phyloP scores from a whole-genome alignment of 495 filamentous ascomycete genomes.

The Tirmania nivea region DNA sequence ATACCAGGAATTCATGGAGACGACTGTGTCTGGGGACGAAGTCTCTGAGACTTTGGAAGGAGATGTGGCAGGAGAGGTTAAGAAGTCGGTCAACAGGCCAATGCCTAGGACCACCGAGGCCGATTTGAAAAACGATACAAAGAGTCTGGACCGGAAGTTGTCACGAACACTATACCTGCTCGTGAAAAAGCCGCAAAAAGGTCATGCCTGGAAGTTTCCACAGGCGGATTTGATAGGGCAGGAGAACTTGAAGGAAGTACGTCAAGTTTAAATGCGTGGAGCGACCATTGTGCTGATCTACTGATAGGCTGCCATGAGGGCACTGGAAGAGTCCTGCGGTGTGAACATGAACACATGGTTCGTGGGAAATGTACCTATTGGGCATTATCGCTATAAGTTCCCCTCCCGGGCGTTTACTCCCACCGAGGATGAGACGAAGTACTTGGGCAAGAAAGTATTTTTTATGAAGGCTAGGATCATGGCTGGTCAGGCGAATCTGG shows the following conservation, averaged over 20 bases:
- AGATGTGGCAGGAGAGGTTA: constrained; percentile 25
- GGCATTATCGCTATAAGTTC: constrained; percentile 41
- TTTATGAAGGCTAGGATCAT: constrained; percentile 91
- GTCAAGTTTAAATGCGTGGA: constrained; percentile 15
- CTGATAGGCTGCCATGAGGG: constrained; percentile 57
- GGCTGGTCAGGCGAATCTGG: constrained; percentile 78
- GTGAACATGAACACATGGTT: constrained; percentile 99
- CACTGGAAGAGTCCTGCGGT: constrained; percentile 53
- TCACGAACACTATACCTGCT: constrained; percentile 68
- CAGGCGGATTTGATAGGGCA: constrained; percentile 36
- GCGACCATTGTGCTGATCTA: not conserved
- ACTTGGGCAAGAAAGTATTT: constrained; percentile 59
- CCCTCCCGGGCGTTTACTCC: constrained; percentile 19
- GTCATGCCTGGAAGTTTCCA: constrained; percentile 51
- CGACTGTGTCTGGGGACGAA: constrained; percentile 49
- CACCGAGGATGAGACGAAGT: constrained; percentile 5
- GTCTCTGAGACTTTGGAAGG: constrained; percentile 35
- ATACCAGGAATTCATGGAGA: constrained; percentile 30
- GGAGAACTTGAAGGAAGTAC: constrained; percentile 63
- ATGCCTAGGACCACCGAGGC: constrained; percentile 54
- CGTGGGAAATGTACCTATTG: constrained; percentile 73
- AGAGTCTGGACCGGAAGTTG: constrained; percentile 54
- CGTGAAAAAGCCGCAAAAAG: constrained; percentile 39
- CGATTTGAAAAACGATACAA: constrained; percentile 48
- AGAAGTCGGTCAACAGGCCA: constrained; percentile 38